These are phyloP conservation scores for Pseudogymnoascus sp. DNA, from an alignment of 2,329 filamentous ascomycete genomes.

Conservation along the genomic window DNA sequence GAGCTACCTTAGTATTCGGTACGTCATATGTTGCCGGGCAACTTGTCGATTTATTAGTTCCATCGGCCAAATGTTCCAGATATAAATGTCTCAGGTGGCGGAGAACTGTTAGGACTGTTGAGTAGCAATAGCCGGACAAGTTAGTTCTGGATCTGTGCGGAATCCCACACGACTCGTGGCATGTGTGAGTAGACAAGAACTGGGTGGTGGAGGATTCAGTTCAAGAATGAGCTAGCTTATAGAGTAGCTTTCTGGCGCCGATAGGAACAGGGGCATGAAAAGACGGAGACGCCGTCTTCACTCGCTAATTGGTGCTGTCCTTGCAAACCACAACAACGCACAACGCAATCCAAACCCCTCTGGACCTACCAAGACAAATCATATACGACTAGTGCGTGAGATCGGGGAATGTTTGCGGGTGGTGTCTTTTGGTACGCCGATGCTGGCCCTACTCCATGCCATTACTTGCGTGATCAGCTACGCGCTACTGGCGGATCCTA, in stretches of 20 bases:
- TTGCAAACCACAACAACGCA: neutral
- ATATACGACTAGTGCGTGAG: neutral
- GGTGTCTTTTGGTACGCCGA: slow-evolving; percentile 7
- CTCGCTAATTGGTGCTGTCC: neutral
- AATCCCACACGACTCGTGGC: slow-evolving; percentile 8
- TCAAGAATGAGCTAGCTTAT: neutral
- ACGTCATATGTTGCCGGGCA: neutral
- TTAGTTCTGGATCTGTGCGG: neutral
- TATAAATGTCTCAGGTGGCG: slow-evolving; percentile 9
- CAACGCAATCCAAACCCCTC: neutral
- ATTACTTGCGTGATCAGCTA: slow-evolving; percentile 8
- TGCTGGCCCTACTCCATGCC: neutral
- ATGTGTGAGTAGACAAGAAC: neutral
- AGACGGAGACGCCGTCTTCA: slow-evolving; percentile 1
- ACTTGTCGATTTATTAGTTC: slow-evolving; percentile 6
- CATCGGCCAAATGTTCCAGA: slow-evolving; percentile 7
- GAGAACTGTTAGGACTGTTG: neutral
- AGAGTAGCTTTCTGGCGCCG: slow-evolving; percentile 4
- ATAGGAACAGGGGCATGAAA: slow-evolving; percentile 6
- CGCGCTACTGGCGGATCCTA: slow-evolving; percentile 5
- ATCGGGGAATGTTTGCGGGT: neutral
- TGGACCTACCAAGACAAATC: slow-evolving; percentile 3
- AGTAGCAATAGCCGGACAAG: neutral
- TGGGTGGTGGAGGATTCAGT: slow-evolving; percentile 3
- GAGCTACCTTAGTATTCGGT: neutral